These are phyloP conservation scores for Rhodotorula kratochvilovae DNA, from an alignment of 768 basidiomycete species.

Conservation along the genomic window DNA sequence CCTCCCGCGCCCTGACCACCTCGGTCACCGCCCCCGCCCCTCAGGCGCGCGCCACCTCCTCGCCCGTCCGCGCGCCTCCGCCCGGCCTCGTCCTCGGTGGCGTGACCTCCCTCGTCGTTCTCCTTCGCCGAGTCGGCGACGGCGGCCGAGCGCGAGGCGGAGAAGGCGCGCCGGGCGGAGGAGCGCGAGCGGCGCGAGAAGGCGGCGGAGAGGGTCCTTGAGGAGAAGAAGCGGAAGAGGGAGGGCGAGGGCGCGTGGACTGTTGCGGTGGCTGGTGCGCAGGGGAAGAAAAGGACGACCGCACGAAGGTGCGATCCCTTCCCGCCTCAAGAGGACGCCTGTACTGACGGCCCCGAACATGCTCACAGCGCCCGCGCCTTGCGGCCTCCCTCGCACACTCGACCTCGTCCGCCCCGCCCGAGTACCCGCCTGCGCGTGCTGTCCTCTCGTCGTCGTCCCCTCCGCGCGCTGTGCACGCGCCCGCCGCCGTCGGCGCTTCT, in stretches of 20 bases:
- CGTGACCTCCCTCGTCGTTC: slow-evolving; percentile 19
- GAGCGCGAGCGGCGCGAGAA: slow-evolving; percentile 17
- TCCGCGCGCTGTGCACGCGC: not conserved
- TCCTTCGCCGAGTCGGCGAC: slow-evolving; percentile 3
- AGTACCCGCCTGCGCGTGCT: not conserved
- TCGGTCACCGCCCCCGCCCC: not conserved
- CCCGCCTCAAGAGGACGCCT: not conserved
- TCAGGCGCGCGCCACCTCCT: too few relatives aligned
- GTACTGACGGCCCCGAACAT: not conserved
- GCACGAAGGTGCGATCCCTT: not conserved
- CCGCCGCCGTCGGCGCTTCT: not conserved
- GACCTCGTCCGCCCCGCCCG: not conserved
- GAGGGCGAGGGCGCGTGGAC: slow-evolving; percentile 5
- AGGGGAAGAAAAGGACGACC: not conserved
- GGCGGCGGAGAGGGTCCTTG: not conserved
- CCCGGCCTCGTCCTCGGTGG: not conserved
- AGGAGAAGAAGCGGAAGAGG: slow-evolving; percentile 12
- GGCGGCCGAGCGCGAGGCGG: not conserved
- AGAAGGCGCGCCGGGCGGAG: slow-evolving; percentile 2
- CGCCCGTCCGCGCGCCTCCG: not conserved
- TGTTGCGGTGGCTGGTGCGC: not conserved
- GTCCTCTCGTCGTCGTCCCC: not conserved
- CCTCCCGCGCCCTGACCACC: not conserved
- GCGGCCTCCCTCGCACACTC: not conserved
- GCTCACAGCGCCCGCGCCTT: not conserved